phyloP scores from a whole-genome alignment of 768 basidiomycete species.

The Sporobolomyces phaffii region DNA sequence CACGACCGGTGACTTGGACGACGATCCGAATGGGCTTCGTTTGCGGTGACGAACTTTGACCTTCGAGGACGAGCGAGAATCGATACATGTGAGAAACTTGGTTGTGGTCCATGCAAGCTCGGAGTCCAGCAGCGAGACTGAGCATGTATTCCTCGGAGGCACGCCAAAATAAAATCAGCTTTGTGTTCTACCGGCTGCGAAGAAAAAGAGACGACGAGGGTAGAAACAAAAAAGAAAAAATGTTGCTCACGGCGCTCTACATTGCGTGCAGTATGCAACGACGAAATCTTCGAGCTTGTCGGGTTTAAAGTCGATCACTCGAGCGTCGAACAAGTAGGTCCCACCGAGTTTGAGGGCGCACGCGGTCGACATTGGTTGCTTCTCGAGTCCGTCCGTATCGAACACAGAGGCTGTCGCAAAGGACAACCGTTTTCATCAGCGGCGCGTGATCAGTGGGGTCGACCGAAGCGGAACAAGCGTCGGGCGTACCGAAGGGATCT shows the following conservation, averaged over 20 bases:
- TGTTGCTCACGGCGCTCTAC: neutral
- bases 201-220: neutral
- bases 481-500: neutral
- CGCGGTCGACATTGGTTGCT: slow-evolving; percentile 1
- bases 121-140: neutral
- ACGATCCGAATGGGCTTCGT: neutral
- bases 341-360: neutral
- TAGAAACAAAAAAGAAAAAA: neutral
- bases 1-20: neutral
- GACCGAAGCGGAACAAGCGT: neutral
- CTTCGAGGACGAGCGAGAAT: slow-evolving; percentile 5
- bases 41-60: neutral
- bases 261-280: slow-evolving; percentile 3
- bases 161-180: neutral
- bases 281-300: slow-evolving; percentile 2
- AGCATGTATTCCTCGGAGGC: neutral
- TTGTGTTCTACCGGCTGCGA: neutral
- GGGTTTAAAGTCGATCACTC: slow-evolving; percentile 11
- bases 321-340: neutral
- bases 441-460: no score
- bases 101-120: neutral
- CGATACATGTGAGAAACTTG: neutral
- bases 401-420: no score
- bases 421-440: neutral
- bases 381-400: neutral